phyloP scores from a whole-genome alignment of 306 rosid genomes.

The Malus fusca region DNA sequence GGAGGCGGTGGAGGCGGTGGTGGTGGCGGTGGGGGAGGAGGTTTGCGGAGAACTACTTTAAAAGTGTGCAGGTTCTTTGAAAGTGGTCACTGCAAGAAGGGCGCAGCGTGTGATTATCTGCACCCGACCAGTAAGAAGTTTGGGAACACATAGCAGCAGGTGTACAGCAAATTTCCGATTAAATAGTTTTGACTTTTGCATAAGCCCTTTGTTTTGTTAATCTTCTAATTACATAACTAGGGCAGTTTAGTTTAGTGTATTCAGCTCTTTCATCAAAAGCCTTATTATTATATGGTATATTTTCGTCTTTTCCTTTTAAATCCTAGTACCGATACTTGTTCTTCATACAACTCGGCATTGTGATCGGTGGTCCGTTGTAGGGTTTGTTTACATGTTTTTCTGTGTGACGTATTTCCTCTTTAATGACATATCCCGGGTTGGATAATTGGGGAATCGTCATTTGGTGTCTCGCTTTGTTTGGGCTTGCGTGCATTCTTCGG shows the following conservation, averaged over 20 bases:
- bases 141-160: slow-evolving; percentile 19
- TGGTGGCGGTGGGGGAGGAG: slow-evolving; percentile 43
- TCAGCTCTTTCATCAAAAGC: not conserved
- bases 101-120: slow-evolving; percentile 70
- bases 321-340: too few relatives aligned
- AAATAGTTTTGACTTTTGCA: slow-evolving; percentile 39
- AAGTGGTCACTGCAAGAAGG: slow-evolving; percentile 89
- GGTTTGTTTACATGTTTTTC: too few relatives aligned
- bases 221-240: slow-evolving; percentile 3
- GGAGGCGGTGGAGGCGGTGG: slow-evolving; percentile 42
- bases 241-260: slow-evolving; percentile 8
- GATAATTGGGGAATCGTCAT: too few relatives aligned
- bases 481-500: too few relatives aligned
- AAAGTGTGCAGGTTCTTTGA: slow-evolving; percentile 70
- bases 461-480: too few relatives aligned
- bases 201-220: slow-evolving; percentile 1
- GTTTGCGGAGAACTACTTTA: slow-evolving; percentile 58
- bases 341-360: too few relatives aligned
- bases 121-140: slow-evolving; percentile 44
- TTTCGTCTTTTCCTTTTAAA: not conserved
- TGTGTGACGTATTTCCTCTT: too few relatives aligned
- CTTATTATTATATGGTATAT: not conserved
- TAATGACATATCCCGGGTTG: too few relatives aligned
- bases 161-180: slow-evolving; percentile 62
- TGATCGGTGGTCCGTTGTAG: too few relatives aligned